phyloP scores from a whole-genome alignment of 306 rosid genomes.

The Cyclanthera cordifolia region DNA sequence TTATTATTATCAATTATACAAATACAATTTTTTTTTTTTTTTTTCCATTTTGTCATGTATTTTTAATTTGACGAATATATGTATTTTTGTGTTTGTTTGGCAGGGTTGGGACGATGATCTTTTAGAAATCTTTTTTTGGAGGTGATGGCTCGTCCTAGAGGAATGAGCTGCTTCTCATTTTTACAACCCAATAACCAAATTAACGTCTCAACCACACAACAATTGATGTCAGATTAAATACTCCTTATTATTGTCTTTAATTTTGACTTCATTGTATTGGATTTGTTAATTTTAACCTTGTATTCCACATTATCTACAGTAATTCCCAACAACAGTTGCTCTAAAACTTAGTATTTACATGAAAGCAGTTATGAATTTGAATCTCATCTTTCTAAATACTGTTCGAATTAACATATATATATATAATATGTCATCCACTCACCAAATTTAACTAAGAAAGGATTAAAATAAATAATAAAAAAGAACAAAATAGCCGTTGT shows the following conservation, averaged over 20 bases:
- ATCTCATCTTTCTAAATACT: too few relatives aligned
- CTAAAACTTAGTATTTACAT: too few relatives aligned
- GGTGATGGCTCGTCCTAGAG: neutral
- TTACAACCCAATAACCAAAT: neutral
- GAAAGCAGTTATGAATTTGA: too few relatives aligned
- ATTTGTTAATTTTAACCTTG: neutral
- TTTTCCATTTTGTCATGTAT: too few relatives aligned
- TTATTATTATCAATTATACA: too few relatives aligned
- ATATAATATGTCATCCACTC: too few relatives aligned
- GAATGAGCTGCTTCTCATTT: neutral
- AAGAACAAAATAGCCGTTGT: neutral
- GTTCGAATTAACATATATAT: too few relatives aligned
- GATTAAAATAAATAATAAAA: too few relatives aligned
- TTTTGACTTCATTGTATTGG: neutral
- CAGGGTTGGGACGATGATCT: constrained; percentile 11
- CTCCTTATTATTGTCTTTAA: neutral
- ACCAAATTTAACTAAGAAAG: too few relatives aligned
- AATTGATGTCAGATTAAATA: neutral
- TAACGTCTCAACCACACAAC: neutral
- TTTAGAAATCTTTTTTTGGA: neutral
- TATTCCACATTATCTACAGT: neutral
- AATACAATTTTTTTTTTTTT: too few relatives aligned
- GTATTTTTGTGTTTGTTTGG: neutral
- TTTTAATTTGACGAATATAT: neutral
- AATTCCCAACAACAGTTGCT: too few relatives aligned